Base-by-base conservation (phyloP, 345 rosid species). In the Linum usitatissimum region DNA sequence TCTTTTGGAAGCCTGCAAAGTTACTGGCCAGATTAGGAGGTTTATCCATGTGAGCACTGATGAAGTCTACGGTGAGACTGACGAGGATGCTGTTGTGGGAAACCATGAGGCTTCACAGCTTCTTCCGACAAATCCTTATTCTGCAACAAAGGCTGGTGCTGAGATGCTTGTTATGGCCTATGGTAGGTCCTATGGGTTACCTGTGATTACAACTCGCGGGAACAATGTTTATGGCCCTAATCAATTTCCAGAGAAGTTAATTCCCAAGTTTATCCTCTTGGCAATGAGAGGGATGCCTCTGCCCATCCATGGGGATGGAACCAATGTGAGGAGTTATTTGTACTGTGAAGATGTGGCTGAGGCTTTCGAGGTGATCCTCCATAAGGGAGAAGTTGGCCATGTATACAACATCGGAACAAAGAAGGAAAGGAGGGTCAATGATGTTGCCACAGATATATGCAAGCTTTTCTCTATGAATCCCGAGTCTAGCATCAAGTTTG, bases 261-360 rank as follows among this genome's bases (percentile, higher is more conserved):
- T 39, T 36, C 64, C 53, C 20, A 38, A 59, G 45, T 40, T 30
- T 40, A 55, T 60, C 65, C 63, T 60, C 30, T 55, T 42, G 61
- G 60, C 48, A 5, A 58, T 54, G 8, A 30, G 20, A 30, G 69
- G 69, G 34, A 58, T 57, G 63, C 61, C 64, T 58, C 69, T 66
- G 58, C 69, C 69, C 3, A 66, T 66, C 56, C 69, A 66, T 19
- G 69, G 69, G 3, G 69, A 66, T 59, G 69, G 69, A 13, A 57
- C 63, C 9, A 66, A 66, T 45, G 69, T 66, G 34, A 58, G 69
- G 23, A 66, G 69, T 49, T 66, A 66, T 34, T 60, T 66, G 38
- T 66, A 66, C 53, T 66, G 69, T 14, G 69, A 66, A 63, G 69
- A 66, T 49, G 69, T 66, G 28, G 69, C 69, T 17, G 69, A 66